Evolutionary conservation across 192 early-diverging fungal species (phyloP).

Genomic region (Podila epicladia): DNA sequence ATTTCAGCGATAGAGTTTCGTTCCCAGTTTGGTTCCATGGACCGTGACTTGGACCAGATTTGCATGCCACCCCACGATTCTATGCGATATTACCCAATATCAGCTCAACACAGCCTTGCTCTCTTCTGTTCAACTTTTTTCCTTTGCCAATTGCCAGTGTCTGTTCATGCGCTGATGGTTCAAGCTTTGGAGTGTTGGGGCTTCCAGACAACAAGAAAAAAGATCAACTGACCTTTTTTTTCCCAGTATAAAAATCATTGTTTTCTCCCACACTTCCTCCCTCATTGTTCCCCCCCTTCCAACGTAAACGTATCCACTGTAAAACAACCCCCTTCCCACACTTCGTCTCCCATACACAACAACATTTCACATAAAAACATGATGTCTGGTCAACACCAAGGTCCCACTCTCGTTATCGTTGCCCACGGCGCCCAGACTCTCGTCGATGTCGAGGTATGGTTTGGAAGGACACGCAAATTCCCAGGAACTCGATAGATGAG

Average conservation of each 20-base stretch:
- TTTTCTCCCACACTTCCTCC: not conserved
- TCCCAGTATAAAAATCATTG: no score
- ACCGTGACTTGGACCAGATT: not conserved
- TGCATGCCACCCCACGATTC: not conserved
- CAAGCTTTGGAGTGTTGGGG: no score
- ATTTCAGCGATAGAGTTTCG: not conserved
- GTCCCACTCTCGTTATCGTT: slow-evolving; percentile 43
- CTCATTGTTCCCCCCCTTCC: not conserved
- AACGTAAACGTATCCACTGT: not conserved
- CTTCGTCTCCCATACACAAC: no score
- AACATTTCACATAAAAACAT: not conserved
- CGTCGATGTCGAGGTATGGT: slow-evolving; percentile 45
- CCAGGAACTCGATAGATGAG: no score
- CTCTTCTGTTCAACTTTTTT: not conserved
- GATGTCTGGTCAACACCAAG: slow-evolving; percentile 8
- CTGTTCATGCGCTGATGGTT: not conserved
- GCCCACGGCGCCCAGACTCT: slow-evolving; percentile 53
- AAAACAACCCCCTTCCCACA: not conserved
- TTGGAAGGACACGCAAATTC: slow-evolving; percentile 13
- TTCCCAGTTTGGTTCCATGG: not conserved
- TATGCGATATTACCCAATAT: not conserved
- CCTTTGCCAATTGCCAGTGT: not conserved
- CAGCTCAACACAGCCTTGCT: no score
- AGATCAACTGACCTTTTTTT: no score
- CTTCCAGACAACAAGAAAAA: no score